Evolutionary conservation across 805 yeast genomes (phyloP).

Genomic region (Sugiyamaella mastotermitis): DNA sequence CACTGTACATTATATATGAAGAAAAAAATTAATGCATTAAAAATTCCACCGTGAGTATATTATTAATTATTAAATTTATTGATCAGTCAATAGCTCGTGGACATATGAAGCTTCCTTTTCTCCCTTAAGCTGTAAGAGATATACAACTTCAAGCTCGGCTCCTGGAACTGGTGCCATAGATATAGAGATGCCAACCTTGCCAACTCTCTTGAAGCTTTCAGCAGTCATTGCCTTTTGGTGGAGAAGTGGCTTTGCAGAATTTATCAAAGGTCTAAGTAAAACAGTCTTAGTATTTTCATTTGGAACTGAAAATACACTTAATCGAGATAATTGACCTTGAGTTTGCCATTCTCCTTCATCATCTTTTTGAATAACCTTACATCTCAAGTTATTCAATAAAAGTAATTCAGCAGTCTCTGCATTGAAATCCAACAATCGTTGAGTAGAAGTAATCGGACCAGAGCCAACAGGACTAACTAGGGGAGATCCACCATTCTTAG

Average conservation of each 20-base stretch:
- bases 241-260: conserved; percentile 5
- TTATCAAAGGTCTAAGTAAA: conserved; percentile 7
- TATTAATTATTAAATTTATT: not conserved
- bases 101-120: conserved; percentile 25
- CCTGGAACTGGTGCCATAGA: conserved; percentile 6
- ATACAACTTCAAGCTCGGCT: conserved; percentile 12
- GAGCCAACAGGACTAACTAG: conserved; percentile 1
- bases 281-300: conserved; percentile 12
- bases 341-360: conserved; percentile 14
- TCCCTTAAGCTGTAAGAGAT: conserved; percentile 26
- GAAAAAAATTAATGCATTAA: conserved; percentile 1
- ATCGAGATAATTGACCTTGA: conserved; percentile 15
- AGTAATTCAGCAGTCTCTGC: conserved; percentile 12
- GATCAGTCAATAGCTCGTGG: conserved; percentile 14
- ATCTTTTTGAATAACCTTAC: conserved; percentile 15
- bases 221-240: conserved; percentile 9
- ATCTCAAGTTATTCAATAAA: conserved; percentile 19
- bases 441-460: conserved; percentile 3
- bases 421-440: not conserved
- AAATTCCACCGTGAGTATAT: no score
- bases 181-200: conserved; percentile 17
- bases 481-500: conserved; percentile 1
- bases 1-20: conserved; percentile 1
- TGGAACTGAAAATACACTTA: conserved; percentile 17
- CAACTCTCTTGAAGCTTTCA: conserved; percentile 12